phyloP scores from a whole-genome alignment of 768 basidiomycete species.

The Amanita pseudoporphyria region DNA sequence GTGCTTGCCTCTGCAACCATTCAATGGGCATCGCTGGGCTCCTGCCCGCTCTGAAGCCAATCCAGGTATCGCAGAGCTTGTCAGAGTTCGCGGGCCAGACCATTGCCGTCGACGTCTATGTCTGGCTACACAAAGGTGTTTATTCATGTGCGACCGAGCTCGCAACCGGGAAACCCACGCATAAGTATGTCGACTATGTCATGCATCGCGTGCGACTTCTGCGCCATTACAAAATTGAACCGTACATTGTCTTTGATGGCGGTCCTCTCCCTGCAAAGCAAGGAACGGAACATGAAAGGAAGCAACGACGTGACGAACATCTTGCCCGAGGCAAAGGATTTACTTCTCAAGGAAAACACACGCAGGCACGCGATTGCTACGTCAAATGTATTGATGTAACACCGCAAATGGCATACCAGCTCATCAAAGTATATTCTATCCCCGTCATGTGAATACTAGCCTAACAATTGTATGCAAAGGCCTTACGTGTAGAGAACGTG shows the following conservation, averaged over 20 bases:
- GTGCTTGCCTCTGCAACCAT: neutral
- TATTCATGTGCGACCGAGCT: constrained; percentile 88
- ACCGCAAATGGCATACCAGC: constrained; percentile 93
- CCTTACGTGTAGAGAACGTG: constrained; percentile 71
- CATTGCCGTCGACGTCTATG: constrained; percentile 91
- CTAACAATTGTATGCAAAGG: constrained; percentile 39
- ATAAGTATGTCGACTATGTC: constrained; percentile 94
- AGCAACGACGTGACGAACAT: constrained; percentile 66
- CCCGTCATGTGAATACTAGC: constrained; percentile 5
- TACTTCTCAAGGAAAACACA: constrained; percentile 65
- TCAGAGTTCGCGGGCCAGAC: constrained; percentile 79
- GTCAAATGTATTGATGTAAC: constrained; percentile 92
- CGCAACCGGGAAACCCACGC: constrained; percentile 74
- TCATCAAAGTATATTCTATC: constrained; percentile 69
- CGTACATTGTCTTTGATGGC: constrained; percentile 94
- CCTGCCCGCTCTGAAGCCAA: constrained; percentile 82
- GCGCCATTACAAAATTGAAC: constrained; percentile 73
- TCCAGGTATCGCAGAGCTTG: constrained; percentile 69
- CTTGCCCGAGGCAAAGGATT: constrained; percentile 65
- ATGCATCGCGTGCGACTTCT: constrained; percentile 89
- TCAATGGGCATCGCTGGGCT: constrained; percentile 90
- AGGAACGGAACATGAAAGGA: constrained; percentile 77
- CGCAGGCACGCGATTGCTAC: constrained; percentile 81
- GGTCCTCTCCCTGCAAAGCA: constrained; percentile 93
- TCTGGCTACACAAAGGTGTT: constrained; percentile 85